A percentile compares a stretch with the other conserved stretches of the same genome.
Evolutionary conservation across 768 basidiomycete species (phyloP).

Genomic region (Leccinellum rugosiceps): DNA sequence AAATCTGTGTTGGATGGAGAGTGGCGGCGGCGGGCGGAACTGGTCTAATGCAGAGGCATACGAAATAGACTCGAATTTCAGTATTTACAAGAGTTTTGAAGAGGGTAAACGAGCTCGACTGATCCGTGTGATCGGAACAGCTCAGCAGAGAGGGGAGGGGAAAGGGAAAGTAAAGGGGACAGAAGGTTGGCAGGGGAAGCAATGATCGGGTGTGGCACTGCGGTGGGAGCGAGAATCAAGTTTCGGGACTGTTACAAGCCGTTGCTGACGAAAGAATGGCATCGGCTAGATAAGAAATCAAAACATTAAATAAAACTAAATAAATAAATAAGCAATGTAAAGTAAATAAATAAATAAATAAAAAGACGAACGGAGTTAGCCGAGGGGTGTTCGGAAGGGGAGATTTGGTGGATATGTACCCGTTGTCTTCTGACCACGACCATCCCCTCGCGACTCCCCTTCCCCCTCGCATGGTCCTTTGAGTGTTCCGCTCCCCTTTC

Average conservation of each 20-base stretch:
- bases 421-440: constrained; percentile 30
- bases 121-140: constrained; percentile 9
- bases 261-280: constrained; percentile 9
- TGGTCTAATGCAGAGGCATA: neutral
- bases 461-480: constrained; percentile 35
- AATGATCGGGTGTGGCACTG: constrained; percentile 20
- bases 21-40: constrained; percentile 17
- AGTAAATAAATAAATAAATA: neutral
- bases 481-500: constrained; percentile 27
- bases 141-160: neutral
- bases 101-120: constrained; percentile 1
- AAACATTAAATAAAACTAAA: constrained; percentile 1
- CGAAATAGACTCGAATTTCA: neutral
- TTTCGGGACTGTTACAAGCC: constrained; percentile 10
- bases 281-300: constrained; percentile 28
- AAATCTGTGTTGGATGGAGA: neutral
- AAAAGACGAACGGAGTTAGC: constrained; percentile 22
- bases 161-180: neutral
- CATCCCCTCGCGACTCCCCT: constrained; percentile 20
- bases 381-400: constrained; percentile 22
- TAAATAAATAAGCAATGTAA: neutral
- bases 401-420: constrained; percentile 27
- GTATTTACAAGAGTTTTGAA: neutral
- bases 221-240: constrained; percentile 6
- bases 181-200: neutral